Evolutionary conservation across 1,139 yeast genomes (phyloP), one percentile per base, ranked within the genome.

Genomic region (Sugiyamaella paludigena): DNA sequence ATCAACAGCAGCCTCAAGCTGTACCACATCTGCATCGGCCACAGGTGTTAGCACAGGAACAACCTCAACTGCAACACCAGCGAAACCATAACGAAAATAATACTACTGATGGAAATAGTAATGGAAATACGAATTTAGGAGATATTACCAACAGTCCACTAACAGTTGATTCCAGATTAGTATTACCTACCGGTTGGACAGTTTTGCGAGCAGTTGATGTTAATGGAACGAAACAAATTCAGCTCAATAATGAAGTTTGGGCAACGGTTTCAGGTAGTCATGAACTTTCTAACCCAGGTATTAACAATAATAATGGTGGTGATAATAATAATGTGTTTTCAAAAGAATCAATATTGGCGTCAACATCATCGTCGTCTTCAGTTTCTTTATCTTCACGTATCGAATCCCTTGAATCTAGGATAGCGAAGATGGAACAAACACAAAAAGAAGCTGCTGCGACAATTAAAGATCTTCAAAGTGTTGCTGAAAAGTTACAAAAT

Each of bases 171-270:
- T 33, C 48, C 7, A 37, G 31, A 40, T n/a, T 45, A 12, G 40
- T 40, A 2, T 11, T 45, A 11, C 41, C 49, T 16, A 30, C 27
- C 3, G 60, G 60, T 4, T 58, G 60, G 61, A 43, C 50, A 8
- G 55, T 52, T 7, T 43, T 58, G 27, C 43, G 45, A 15, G 58
- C 57, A 13, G 41, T 50, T 10, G 40, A 43, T 12, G 37, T 36
- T 19, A 35, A 45, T 32, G 55, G 56, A n/a, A 41, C 31, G 10
- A 31, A 43, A 24, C 49, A 52, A 29, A 48, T 53, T 12, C 49
- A 45, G 35, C 39, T 52, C n/a, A 45, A 45, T 24, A 33, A 37
- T 13, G 41, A 44, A 29, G 43, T 51, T 11, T 55, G 57, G 59
- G 57, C 56, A 8, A 42, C 50, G 8, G 49, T 54, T 10, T 29